Evolutionary conservation across 768 basidiomycete species (phyloP).

Genomic region (Tylopilus cervinicoccineus): DNA sequence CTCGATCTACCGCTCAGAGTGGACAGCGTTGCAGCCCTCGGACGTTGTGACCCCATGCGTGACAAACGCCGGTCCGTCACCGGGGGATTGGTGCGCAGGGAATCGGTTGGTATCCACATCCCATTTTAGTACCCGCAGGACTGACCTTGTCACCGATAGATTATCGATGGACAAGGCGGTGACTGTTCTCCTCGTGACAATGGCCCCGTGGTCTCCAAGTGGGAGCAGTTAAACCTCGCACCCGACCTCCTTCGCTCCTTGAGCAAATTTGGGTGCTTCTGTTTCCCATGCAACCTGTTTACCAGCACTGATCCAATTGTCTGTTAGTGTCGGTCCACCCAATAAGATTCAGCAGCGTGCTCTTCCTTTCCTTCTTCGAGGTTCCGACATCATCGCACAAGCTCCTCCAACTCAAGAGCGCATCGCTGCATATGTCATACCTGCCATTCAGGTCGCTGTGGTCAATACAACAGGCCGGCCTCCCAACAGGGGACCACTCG

Average conservation of each 20-base stretch:
- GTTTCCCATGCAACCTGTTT: constrained; percentile 4
- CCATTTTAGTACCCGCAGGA: constrained; percentile 3
- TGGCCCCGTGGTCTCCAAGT: constrained; percentile 86
- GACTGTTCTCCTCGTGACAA: constrained; percentile 60
- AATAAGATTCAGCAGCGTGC: constrained; percentile 99
- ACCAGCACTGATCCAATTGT: constrained; percentile 12
- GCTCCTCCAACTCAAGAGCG: constrained; percentile 98
- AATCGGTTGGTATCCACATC: constrained; percentile 65
- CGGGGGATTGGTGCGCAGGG: constrained; percentile 59
- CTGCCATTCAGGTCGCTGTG: constrained; percentile 79
- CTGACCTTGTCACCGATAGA: constrained; percentile 34
- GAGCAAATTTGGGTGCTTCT: constrained; percentile 85
- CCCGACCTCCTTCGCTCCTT: constrained; percentile 87
- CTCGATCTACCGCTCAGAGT: constrained; percentile 68
- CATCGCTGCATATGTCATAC: constrained; percentile 95
- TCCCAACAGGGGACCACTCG: constrained; percentile 70
- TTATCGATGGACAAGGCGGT: constrained; percentile 53
- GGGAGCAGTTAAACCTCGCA: constrained; percentile 87
- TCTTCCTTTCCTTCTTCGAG: constrained; percentile 89
- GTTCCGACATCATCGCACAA: constrained; percentile 96
- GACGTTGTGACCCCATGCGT: constrained; percentile 39
- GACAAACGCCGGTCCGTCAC: constrained; percentile 78
- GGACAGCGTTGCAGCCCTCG: constrained; percentile 35
- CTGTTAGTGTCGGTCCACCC: constrained; percentile 85
- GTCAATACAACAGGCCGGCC: constrained; percentile 53